Evolutionary conservation across 1,139 yeast genomes (phyloP).

Genomic region (Candida labiduridarum): DNA sequence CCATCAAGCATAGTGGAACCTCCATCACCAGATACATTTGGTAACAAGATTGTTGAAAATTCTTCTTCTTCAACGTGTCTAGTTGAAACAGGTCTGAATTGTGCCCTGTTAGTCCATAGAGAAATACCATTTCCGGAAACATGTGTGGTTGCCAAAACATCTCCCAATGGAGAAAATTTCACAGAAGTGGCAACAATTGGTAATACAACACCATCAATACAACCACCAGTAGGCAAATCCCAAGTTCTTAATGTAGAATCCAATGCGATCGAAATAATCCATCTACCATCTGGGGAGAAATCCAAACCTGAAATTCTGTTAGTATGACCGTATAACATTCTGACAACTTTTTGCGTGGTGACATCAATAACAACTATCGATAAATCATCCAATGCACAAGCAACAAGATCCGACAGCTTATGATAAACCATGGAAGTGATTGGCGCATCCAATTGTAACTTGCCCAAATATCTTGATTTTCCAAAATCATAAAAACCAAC

Average conservation of each 20-base stretch:
- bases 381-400: slow-evolving; percentile 84
- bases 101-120: slow-evolving; percentile 91
- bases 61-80: slow-evolving; percentile 77
- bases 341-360: slow-evolving; percentile 76
- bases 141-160: slow-evolving; percentile 90
- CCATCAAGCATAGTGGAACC: slow-evolving; percentile 79
- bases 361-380: slow-evolving; percentile 83
- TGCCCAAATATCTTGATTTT: slow-evolving; percentile 68
- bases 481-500: slow-evolving; percentile 88
- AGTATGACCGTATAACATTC: slow-evolving; percentile 88
- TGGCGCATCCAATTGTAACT: slow-evolving; percentile 72
- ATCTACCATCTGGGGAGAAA: slow-evolving; percentile 93
- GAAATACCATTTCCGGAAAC: slow-evolving; percentile 88
- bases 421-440: slow-evolving; percentile 79
- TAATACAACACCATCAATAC: slow-evolving; percentile 87
- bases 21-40: slow-evolving; percentile 84
- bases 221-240: slow-evolving; percentile 97
- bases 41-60: slow-evolving; percentile 60
- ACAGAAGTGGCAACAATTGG: slow-evolving; percentile 79
- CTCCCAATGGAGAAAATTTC: slow-evolving; percentile 86
- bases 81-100: slow-evolving; percentile 73
- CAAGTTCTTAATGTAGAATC: slow-evolving; percentile 93
- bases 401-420: slow-evolving; percentile 79
- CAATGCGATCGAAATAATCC: slow-evolving; percentile 83
- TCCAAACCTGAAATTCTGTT: slow-evolving; percentile 88